These are phyloP conservation scores for Russula abietina DNA, from an alignment of 768 basidiomycete species.

Conservation along the genomic window DNA sequence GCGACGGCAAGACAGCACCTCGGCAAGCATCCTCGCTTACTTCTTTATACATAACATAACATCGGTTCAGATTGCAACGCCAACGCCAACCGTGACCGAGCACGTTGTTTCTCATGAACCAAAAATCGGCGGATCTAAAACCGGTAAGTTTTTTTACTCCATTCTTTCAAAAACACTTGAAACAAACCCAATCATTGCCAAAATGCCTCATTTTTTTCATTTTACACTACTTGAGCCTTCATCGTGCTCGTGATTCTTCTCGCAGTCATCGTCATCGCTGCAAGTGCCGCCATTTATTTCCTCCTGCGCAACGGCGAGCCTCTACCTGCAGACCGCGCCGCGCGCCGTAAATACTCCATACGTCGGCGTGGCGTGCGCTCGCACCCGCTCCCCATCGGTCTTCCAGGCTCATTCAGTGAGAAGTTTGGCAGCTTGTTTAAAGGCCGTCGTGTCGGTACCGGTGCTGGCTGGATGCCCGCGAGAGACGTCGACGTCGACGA, in stretches of 20 bases:
- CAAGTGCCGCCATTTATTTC: conserved; percentile 48
- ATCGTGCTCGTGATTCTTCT: conserved; percentile 55
- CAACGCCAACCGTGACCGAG: background rate
- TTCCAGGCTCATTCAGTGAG: conserved; percentile 21
- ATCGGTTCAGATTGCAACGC: background rate
- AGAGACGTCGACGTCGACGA: conserved; percentile 1
- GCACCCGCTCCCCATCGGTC: conserved; percentile 23
- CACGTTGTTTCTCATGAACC: conserved; percentile 7
- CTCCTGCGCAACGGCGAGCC: conserved; percentile 49
- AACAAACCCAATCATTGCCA: background rate
- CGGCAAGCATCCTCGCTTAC: conserved; percentile 3
- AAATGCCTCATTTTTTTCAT: background rate
- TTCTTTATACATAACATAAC: conserved; percentile 6
- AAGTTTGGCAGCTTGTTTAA: conserved; percentile 23
- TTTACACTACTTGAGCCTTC: conserved; percentile 35
- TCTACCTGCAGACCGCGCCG: conserved; percentile 36
- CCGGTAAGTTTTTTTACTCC: conserved; percentile 9
- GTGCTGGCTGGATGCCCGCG: conserved; percentile 22
- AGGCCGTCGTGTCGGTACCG: conserved; percentile 9
- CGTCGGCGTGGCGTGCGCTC: conserved; percentile 8
- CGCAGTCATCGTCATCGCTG: conserved; percentile 46
- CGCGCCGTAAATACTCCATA: conserved; percentile 26
- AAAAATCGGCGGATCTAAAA: conserved; percentile 21
- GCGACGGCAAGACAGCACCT: conserved; percentile 3
- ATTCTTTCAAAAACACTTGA: background rate